These are phyloP conservation scores for Ormosia semicastrata DNA, from an alignment of 306 rosid genomes.

Conservation along the genomic window DNA sequence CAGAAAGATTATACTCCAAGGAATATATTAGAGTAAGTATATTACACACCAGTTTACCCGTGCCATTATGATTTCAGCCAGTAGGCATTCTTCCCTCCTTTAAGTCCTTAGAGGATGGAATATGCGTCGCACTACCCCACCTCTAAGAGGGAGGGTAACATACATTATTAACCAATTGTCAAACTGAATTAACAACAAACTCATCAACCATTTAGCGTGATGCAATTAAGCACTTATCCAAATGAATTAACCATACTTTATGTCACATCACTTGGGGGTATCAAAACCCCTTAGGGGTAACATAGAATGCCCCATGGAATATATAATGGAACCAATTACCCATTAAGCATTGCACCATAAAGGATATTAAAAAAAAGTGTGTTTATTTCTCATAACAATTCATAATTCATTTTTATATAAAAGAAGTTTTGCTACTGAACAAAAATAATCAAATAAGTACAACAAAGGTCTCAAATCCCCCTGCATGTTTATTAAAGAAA, in stretches of 20 bases:
- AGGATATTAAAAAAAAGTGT: neutral
- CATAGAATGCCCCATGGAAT: neutral
- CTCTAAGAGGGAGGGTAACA: neutral
- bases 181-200: neutral
- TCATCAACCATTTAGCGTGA: neutral
- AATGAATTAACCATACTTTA: neutral
- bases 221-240: neutral
- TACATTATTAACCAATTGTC: neutral
- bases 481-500: neutral
- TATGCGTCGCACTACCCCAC: neutral
- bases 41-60: neutral
- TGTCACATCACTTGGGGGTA: neutral
- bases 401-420: neutral
- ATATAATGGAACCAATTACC: neutral
- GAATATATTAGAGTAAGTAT: neutral
- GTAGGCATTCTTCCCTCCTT: neutral
- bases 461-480: neutral
- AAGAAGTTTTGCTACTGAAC: neutral
- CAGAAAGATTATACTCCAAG: neutral
- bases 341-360: neutral
- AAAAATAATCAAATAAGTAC: neutral
- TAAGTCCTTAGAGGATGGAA: neutral
- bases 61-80: neutral
- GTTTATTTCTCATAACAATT: neutral
- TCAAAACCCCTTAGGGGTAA: neutral